These are phyloP conservation scores for Cercophora samala DNA, from an alignment of 495 filamentous ascomycete species.

Conservation along the genomic window DNA sequence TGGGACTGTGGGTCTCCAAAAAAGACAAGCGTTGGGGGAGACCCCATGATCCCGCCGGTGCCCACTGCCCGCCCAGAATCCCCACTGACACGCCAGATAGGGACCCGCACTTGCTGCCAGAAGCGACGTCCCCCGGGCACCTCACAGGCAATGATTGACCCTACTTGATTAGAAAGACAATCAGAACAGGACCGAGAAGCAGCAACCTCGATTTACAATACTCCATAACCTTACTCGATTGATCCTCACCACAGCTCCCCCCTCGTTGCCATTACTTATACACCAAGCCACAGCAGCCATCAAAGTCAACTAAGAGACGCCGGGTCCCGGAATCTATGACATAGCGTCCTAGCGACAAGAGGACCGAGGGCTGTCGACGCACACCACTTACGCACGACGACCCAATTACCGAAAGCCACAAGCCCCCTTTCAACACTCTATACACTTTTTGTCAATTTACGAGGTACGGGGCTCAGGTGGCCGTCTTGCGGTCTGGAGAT, in stretches of 20 bases:
- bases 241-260: not conserved
- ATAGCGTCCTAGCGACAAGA: conserved; percentile 14
- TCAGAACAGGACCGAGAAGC: not conserved
- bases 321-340: conserved; percentile 22
- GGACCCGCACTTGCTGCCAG: conserved; percentile 1
- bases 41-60: conserved; percentile 1
- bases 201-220: not conserved
- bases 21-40: conserved; percentile 2
- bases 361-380: not conserved
- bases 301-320: conserved; percentile 1
- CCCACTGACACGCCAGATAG: conserved; percentile 5
- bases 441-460: not conserved
- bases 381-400: not conserved
- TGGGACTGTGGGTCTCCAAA: not conserved
- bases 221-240: not conserved
- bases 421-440: not conserved
- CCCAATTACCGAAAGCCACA: not conserved
- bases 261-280: not conserved
- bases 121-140: conserved; percentile 1
- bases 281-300: not conserved
- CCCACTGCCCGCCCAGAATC: not conserved
- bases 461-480: not conserved
- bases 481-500: not conserved
- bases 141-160: conserved; percentile 2
- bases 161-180: conserved; percentile 2